Conservation (phyloP, 2,329 filamentous ascomycete species). For the Alternaria infectoria region DNA sequence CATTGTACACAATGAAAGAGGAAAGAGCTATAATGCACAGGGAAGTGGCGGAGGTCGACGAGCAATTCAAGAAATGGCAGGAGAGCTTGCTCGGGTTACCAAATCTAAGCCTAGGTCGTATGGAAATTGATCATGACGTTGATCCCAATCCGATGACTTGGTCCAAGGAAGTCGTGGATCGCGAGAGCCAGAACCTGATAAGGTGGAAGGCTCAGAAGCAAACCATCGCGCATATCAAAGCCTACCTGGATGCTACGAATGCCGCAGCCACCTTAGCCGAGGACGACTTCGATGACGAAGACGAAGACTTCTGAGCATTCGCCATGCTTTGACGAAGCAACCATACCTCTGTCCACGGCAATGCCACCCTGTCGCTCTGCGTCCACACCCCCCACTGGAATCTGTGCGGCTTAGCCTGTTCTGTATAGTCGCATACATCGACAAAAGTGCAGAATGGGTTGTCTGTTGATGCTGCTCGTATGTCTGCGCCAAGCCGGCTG, state of each 20-base stretch:
- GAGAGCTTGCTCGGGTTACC: neutral
- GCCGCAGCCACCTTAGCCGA: neutral
- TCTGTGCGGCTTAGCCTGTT: neutral
- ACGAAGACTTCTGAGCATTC: neutral
- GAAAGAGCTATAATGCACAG: neutral
- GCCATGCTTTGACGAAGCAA: neutral
- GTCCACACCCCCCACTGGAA: neutral
- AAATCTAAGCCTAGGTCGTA: neutral
- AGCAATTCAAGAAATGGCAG: neutral
- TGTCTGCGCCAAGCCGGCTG: neutral
- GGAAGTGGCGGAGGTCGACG: neutral
- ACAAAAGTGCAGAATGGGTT: neutral
- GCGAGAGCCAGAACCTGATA: neutral
- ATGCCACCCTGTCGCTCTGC: neutral
- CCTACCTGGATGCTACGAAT: neutral
- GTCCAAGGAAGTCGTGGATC: neutral
- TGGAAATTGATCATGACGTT: neutral
- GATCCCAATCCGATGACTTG: neutral
- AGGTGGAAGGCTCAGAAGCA: neutral
- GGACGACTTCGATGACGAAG: neutral
- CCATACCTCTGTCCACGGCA: neutral
- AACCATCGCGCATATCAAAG: neutral
- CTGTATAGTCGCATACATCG: neutral
- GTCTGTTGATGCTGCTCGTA: neutral
- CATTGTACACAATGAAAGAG: neutral